Conservation (phyloP, 495 filamentous ascomycete genomes). For the Penicillium nucicola region DNA sequence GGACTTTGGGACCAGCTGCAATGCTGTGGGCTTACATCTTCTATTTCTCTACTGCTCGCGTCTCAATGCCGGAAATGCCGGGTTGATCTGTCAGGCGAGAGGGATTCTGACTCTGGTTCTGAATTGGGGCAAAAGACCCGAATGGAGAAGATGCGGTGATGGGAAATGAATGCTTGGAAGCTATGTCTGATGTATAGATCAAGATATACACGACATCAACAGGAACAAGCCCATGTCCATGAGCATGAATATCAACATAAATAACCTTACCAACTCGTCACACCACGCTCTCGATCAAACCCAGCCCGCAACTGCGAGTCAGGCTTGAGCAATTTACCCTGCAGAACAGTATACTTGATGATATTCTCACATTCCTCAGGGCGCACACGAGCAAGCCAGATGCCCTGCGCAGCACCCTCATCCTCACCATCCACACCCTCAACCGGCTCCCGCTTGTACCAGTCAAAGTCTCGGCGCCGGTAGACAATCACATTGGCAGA, state of each 20-base stretch:
- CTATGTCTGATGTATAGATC: background rate
- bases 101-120: too few relatives aligned
- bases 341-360: slow-evolving; percentile 80
- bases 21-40: too few relatives aligned
- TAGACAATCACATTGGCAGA: slow-evolving; percentile 88
- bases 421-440: slow-evolving; percentile 25
- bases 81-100: too few relatives aligned
- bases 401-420: slow-evolving; percentile 73
- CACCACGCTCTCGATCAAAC: slow-evolving; percentile 75
- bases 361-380: slow-evolving; percentile 96
- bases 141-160: too few relatives aligned
- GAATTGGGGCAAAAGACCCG: too few relatives aligned
- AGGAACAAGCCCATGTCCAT: background rate
- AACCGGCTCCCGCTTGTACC: slow-evolving; percentile 34
- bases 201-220: background rate
- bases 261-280: slow-evolving; percentile 76
- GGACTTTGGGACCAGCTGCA: too few relatives aligned
- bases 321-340: slow-evolving; percentile 92
- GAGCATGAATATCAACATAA: background rate
- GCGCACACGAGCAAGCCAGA: slow-evolving; percentile 86
- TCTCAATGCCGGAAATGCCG: too few relatives aligned
- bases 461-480: slow-evolving; percentile 58
- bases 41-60: too few relatives aligned
- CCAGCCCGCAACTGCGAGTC: slow-evolving; percentile 79
- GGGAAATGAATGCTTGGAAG: too few relatives aligned